Evolutionary conservation across 192 early-diverging fungal species (phyloP).

Genomic region (Geosiphon pyriformis): DNA sequence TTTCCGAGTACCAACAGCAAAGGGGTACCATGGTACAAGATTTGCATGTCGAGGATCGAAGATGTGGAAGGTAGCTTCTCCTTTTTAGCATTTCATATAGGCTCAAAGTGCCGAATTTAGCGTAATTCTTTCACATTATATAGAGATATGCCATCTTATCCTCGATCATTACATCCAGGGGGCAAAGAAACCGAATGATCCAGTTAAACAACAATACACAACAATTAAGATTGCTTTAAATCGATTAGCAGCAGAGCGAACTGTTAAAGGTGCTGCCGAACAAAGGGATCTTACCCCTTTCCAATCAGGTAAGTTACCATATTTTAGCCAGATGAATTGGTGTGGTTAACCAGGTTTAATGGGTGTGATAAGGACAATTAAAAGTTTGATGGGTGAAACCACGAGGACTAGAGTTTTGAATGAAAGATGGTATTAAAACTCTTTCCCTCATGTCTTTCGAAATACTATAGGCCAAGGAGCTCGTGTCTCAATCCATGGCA

Average conservation of each 20-base stretch:
- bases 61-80: conserved; percentile 56
- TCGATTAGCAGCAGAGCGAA: background rate
- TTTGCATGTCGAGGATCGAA: conserved; percentile 40
- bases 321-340: too few relatives aligned
- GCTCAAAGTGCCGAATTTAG: background rate
- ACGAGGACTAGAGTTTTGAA: too few relatives aligned
- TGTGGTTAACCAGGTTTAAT: too few relatives aligned
- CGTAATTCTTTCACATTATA: background rate
- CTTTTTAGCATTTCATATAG: background rate
- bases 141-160: conserved; percentile 5
- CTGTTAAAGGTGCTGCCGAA: too few relatives aligned
- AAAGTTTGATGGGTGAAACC: too few relatives aligned
- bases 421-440: too few relatives aligned
- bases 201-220: background rate
- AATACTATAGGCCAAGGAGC: too few relatives aligned
- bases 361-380: too few relatives aligned
- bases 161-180: conserved; percentile 3
- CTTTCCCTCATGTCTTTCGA: too few relatives aligned
- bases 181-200: background rate
- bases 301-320: too few relatives aligned
- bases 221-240: background rate
- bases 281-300: too few relatives aligned
- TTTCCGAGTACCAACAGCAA: conserved; percentile 30
- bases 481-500: too few relatives aligned
- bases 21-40: conserved; percentile 44